A percentile compares a stretch with the other conserved stretches of the same genome.
These are phyloP conservation scores for Myxozyma vanderwaltii DNA, from an alignment of 805 yeast genomes.

Conservation along the genomic window DNA sequence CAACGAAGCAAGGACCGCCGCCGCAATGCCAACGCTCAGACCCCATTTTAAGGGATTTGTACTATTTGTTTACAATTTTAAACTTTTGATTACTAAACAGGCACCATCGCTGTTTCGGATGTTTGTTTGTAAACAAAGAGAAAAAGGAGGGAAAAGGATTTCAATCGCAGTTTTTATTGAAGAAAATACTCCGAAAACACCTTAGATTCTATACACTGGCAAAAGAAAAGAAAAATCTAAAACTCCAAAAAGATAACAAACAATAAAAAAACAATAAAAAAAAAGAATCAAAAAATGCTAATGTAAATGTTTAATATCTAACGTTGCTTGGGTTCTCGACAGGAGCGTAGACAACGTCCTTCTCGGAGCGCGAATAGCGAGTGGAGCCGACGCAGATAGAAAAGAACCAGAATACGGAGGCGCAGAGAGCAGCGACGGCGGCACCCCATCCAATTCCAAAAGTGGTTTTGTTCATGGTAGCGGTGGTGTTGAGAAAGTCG, in stretches of 20 bases:
- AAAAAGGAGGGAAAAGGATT: too few relatives aligned
- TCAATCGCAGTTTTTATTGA: too few relatives aligned
- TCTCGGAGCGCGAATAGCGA: slow-evolving; percentile 15
- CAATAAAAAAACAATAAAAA: too few relatives aligned
- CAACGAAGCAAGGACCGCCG: slow-evolving; percentile 1
- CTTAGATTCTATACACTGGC: too few relatives aligned
- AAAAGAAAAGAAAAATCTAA: too few relatives aligned
- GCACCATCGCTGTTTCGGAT: neutral
- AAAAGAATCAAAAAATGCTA: too few relatives aligned
- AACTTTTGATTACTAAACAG: neutral
- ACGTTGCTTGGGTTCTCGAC: slow-evolving; percentile 18
- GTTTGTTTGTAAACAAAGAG: neutral
- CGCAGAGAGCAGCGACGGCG: slow-evolving; percentile 51
- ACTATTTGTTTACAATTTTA: neutral
- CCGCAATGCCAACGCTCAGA: neutral
- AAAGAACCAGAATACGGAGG: slow-evolving; percentile 48
- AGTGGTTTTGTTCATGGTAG: slow-evolving; percentile 53
- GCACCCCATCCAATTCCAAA: slow-evolving; percentile 69
- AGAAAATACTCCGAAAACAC: neutral
- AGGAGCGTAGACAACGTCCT: slow-evolving; percentile 25
- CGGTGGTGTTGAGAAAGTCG: slow-evolving; percentile 55
- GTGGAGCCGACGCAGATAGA: slow-evolving; percentile 50
- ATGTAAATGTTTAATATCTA: slow-evolving; percentile 9
- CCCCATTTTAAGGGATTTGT: neutral
- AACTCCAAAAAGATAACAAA: too few relatives aligned